Base-by-base conservation (phyloP, 805 yeast genomes). In the Hanseniaspora vineae region DNA sequence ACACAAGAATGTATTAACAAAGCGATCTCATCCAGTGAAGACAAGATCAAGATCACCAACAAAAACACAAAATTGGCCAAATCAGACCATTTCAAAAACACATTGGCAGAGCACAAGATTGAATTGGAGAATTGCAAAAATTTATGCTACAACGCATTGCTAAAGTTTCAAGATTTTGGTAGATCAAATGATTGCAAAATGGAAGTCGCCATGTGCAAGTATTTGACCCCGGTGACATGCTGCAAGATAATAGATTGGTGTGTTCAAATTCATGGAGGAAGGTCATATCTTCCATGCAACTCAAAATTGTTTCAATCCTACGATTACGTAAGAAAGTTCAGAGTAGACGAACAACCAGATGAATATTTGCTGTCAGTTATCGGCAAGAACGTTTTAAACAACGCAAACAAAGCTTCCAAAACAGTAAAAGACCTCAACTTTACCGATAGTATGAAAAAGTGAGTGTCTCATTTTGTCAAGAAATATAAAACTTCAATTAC, bases 291-390 rank as follows among this genome's bases (percentile, higher is more conserved):
- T 40, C 78, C 77, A 58, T 84, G 42, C 14, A 48, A 79, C 52
- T 72, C 78, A 10, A 78, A 74, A 46, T 64, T 80, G 57, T 77
- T 83, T 1, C 60, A 71, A 49, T 60, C 71, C 60, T 80, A 72
- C 62, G 75, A 76, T 20, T 60, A 61, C 48, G 65, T 72, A 44
- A 68, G 84, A 58, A 76, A 79, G 42, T 68, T 78, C 14, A 56
- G 84, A 52, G 75, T 78, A 48, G 83, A 84, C 14, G 84, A 80
- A 58, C 84, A 84, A 12, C 84, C 84, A 2, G 84, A 78, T 64
- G 84, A 78, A 59, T 80, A 80, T 3, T 82, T 79, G 58, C 62
- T 76, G 58, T 64, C 65, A 50, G 83, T 78, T 61, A 65, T 79
- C 52, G 82, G 77, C 6, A 69, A 76, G 50, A 9, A 37, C 17